Evolutionary conservation across 2,329 filamentous ascomycete species (phyloP).

Genomic region (Zalaria obscura): DNA sequence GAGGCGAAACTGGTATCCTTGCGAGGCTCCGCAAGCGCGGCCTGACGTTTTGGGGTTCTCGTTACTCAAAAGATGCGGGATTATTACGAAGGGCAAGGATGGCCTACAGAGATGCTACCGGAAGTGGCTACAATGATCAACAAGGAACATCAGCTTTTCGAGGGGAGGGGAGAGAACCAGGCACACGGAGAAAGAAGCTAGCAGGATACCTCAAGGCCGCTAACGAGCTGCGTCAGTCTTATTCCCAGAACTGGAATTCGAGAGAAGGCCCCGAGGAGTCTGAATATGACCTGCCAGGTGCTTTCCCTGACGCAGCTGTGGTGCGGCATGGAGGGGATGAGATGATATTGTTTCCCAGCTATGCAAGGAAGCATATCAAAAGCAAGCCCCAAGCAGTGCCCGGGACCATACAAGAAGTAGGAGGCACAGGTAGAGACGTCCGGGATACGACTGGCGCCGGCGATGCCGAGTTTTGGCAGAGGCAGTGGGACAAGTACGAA

Average conservation of each 20-base stretch:
- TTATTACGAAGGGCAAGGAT: slow-evolving; percentile 14
- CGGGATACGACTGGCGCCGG: slow-evolving; percentile 33
- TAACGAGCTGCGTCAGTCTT: slow-evolving; percentile 56
- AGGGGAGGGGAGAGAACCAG: slow-evolving; percentile 39
- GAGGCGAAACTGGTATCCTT: slow-evolving; percentile 17
- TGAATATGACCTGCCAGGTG: slow-evolving; percentile 47
- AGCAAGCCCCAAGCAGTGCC: slow-evolving; percentile 21
- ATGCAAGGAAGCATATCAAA: slow-evolving; percentile 60
- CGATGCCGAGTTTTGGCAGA: slow-evolving; percentile 61
- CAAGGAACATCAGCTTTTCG: slow-evolving; percentile 14
- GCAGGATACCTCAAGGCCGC: slow-evolving; percentile 59
- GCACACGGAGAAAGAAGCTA: slow-evolving; percentile 63
- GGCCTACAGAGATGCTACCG: slow-evolving; percentile 12
- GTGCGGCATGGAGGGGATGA: slow-evolving; percentile 70
- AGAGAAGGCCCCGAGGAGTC: slow-evolving; percentile 27
- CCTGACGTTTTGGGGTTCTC: slow-evolving; percentile 15
- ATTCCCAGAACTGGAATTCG: slow-evolving; percentile 39
- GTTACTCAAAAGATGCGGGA: slow-evolving; percentile 18
- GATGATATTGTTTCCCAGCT: slow-evolving; percentile 90
- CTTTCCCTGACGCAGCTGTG: slow-evolving; percentile 76
- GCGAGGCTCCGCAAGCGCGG: slow-evolving; percentile 14
- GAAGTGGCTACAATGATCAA: slow-evolving; percentile 20
- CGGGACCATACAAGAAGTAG: slow-evolving; percentile 21
- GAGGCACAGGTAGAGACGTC: slow-evolving; percentile 25
- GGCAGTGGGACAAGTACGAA: slow-evolving; percentile 67